Evolutionary conservation across 257 asterid genomes (phyloP), one percentile per base, ranked within the genome.

Genomic region (Hygrophila difformis): DNA sequence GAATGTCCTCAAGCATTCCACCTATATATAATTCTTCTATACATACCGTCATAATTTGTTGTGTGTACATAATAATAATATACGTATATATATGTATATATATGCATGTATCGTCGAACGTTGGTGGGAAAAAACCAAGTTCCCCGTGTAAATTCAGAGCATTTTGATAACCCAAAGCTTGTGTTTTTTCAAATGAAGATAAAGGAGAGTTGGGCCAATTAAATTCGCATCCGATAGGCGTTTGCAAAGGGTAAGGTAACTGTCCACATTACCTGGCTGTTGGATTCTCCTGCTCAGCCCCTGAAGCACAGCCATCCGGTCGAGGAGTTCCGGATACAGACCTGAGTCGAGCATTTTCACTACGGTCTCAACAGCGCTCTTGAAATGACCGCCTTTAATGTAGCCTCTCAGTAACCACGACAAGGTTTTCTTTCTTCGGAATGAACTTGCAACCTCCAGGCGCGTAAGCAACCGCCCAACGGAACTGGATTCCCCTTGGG

Each of bases 331-430:
- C 0, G 98, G 96, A 35, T 16, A 50, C 55, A 85, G 36, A 15
- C 94, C 96, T 55, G 44, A 48, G 57, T 89, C 96, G 1, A 89
- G 70, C 96, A 89, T 85, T 50, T 64, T 79, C 14, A 71, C 57
- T 11, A 82, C 77, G 0, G 85, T 80, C 61, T 85, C 94, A 0
- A 93, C 92, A 42, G 98, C 98, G 24, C 72, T 65, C 54, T 68
- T 69, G 31, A 77, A 85, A 67, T 89, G 96, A 4, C 94, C 96
- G 1, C 96, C 98, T 66, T 89, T 89, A 23, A 89, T 68, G 67
- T 85, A 89, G 4, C 98, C 98, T 55, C 93, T 85, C 67, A 89
- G 61, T 64, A 89, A 37, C 98, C 98, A 89, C 0, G 94, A 77
- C 44, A 77, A 38, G 0, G 87, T 82, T 52, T 80, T 85, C 74